Conservation (phyloP, 306 rosid genomes). For the Rosa chinensis region DNA sequence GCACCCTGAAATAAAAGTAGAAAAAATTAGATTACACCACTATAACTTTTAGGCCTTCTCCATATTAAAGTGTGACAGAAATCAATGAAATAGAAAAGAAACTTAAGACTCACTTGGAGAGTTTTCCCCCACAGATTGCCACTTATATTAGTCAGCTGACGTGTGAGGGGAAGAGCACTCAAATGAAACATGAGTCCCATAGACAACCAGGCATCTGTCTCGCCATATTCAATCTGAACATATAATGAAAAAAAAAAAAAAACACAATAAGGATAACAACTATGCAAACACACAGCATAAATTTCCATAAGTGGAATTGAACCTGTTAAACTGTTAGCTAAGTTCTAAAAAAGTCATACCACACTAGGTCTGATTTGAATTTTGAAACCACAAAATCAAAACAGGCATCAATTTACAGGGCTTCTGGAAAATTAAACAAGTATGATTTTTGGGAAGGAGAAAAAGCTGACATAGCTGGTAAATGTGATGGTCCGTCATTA, state of each 20-base stretch:
- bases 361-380: not conserved
- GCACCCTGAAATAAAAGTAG: slow-evolving; percentile 69
- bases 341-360: not conserved
- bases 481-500: not conserved
- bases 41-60: slow-evolving; percentile 12
- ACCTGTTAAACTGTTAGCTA: not conserved
- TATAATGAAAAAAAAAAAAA: slow-evolving; percentile 20
- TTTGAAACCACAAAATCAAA: not conserved
- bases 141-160: slow-evolving; percentile 92
- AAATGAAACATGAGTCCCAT: slow-evolving; percentile 99
- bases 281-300: not conserved
- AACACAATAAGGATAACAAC: not conserved
- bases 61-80: slow-evolving; percentile 26
- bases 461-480: not conserved
- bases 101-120: slow-evolving; percentile 67
- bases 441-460: not conserved
- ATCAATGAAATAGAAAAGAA: slow-evolving; percentile 18
- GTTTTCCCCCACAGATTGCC: slow-evolving; percentile 97
- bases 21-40: slow-evolving; percentile 11
- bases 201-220: slow-evolving; percentile 98
- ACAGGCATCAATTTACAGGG: not conserved
- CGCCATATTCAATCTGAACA: slow-evolving; percentile 84
- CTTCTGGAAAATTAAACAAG: not conserved
- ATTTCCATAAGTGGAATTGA: not conserved
- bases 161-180: slow-evolving; percentile 94